Evolutionary conservation across 2,329 filamentous ascomycete genomes (phyloP).

Genomic region (Claviceps cyperi): DNA sequence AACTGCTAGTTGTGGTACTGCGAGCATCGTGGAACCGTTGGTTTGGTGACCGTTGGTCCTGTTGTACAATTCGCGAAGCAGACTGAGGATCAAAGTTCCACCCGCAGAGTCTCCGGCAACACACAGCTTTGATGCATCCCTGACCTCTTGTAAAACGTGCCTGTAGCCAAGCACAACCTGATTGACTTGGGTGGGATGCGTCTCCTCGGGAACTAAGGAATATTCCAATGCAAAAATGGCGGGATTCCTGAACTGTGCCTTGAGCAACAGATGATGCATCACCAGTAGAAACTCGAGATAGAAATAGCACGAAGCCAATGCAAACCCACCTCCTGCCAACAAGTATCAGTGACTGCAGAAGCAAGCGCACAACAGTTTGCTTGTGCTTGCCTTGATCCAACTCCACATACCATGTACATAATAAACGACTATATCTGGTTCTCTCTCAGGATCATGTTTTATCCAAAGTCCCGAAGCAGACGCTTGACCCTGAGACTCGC

Average conservation of each 20-base stretch:
- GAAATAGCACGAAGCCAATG: slow-evolving; percentile 70
- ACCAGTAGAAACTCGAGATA: slow-evolving; percentile 72
- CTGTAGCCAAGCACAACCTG: slow-evolving; percentile 58
- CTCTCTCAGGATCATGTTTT: slow-evolving; percentile 39
- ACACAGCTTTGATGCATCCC: slow-evolving; percentile 47
- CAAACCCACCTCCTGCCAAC: slow-evolving; percentile 57
- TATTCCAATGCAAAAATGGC: slow-evolving; percentile 71
- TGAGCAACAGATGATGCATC: slow-evolving; percentile 51
- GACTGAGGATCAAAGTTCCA: slow-evolving; percentile 55
- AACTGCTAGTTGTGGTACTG: slow-evolving; percentile 38
- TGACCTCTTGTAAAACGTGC: slow-evolving; percentile 46
- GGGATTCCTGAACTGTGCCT: slow-evolving; percentile 56
- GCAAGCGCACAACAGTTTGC: background rate
- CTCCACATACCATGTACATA: slow-evolving; percentile 53
- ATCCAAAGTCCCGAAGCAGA: slow-evolving; percentile 54
- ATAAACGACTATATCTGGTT: slow-evolving; percentile 66
- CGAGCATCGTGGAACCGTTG: slow-evolving; percentile 10
- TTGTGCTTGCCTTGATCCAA: background rate
- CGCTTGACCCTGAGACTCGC: slow-evolving; percentile 20
- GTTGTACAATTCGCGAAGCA: slow-evolving; percentile 52
- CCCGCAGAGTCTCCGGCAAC: slow-evolving; percentile 72
- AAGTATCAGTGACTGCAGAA: background rate
- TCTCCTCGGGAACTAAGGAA: slow-evolving; percentile 59
- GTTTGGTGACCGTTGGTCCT: background rate
- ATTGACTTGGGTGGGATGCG: slow-evolving; percentile 59